Percentiles rank a stretch among this genome's conserved stretches.
phyloP scores from a whole-genome alignment of 2,329 filamentous ascomycete genomes.

The Myriosclerotinia scirpicola region DNA sequence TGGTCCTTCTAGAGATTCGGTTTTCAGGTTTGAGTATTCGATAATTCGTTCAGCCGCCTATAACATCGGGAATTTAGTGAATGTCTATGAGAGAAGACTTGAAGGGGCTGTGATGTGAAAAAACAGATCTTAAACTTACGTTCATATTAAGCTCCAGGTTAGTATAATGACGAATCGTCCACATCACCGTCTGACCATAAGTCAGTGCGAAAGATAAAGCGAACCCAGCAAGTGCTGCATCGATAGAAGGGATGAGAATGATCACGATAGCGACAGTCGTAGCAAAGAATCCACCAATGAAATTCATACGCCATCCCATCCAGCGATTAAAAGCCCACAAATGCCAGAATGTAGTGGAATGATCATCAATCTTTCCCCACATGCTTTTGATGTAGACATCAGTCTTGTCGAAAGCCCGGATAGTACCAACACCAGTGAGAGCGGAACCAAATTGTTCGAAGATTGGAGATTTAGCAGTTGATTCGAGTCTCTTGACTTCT shows the following conservation, averaged over 20 bases:
- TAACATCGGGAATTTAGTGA: background rate
- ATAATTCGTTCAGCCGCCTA: constrained; percentile 64
- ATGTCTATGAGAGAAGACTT: background rate
- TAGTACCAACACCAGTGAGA: constrained; percentile 70
- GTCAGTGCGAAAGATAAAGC: constrained; percentile 72
- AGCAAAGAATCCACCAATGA: constrained; percentile 69
- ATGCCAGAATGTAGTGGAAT: constrained; percentile 64
- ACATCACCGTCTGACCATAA: constrained; percentile 63
- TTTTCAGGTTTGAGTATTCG: constrained; percentile 70
- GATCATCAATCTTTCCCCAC: constrained; percentile 67
- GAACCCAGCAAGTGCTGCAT: constrained; percentile 72
- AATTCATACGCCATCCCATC: constrained; percentile 71
- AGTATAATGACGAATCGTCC: constrained; percentile 66
- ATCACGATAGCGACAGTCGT: constrained; percentile 64
- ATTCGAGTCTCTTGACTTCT: constrained; percentile 75
- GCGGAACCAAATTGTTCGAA: constrained; percentile 78
- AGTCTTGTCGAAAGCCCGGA: constrained; percentile 71
- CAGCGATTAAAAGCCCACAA: constrained; percentile 74
- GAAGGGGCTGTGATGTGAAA: background rate
- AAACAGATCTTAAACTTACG: constrained; percentile 41
- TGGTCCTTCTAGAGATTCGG: constrained; percentile 62
- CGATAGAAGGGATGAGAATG: constrained; percentile 59
- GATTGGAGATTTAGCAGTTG: constrained; percentile 73
- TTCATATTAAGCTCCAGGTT: constrained; percentile 79
- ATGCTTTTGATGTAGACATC: constrained; percentile 68